These are phyloP conservation scores for Actinomucor elegans DNA, from an alignment of 371 early-diverging fungal species.

Conservation along the genomic window DNA sequence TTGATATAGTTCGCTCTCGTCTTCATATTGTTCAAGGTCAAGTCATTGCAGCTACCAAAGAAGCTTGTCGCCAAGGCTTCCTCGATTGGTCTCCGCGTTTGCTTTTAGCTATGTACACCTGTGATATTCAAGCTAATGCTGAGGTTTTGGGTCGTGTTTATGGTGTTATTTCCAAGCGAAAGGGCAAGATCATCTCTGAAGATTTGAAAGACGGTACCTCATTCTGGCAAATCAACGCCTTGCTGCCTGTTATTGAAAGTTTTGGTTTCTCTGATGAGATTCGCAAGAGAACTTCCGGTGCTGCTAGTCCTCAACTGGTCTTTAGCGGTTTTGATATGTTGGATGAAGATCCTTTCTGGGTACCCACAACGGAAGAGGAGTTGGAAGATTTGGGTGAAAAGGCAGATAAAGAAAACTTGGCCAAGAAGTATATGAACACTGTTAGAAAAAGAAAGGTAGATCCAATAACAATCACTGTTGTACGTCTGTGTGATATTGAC, in stretches of 20 bases:
- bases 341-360: constrained; percentile 97
- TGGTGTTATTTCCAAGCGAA: constrained; percentile 84
- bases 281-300: constrained; percentile 91
- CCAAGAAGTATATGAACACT: constrained; percentile 92
- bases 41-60: constrained; percentile 84
- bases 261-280: constrained; percentile 99
- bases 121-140: constrained; percentile 93
- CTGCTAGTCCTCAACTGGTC: constrained; percentile 92
- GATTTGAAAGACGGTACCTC: constrained; percentile 96
- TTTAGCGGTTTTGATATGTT: constrained; percentile 91
- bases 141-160: constrained; percentile 96
- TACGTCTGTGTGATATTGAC: background rate
- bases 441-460: constrained; percentile 90
- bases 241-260: constrained; percentile 96
- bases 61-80: constrained; percentile 83
- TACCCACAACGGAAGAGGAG: constrained; percentile 95
- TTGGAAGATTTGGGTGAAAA: constrained; percentile 96
- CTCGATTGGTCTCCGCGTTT: constrained; percentile 93
- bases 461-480: background rate
- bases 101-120: constrained; percentile 92
- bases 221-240: constrained; percentile 88
- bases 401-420: constrained; percentile 94
- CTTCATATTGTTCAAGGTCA: constrained; percentile 75
- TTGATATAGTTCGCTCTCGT: constrained; percentile 45
- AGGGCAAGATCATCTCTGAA: constrained; percentile 88